Percentiles rank a stretch among this genome's conserved stretches.
Evolutionary conservation across 352 stramenopile genomes (phyloP).

Genomic region (Pythium dissotocum): DNA sequence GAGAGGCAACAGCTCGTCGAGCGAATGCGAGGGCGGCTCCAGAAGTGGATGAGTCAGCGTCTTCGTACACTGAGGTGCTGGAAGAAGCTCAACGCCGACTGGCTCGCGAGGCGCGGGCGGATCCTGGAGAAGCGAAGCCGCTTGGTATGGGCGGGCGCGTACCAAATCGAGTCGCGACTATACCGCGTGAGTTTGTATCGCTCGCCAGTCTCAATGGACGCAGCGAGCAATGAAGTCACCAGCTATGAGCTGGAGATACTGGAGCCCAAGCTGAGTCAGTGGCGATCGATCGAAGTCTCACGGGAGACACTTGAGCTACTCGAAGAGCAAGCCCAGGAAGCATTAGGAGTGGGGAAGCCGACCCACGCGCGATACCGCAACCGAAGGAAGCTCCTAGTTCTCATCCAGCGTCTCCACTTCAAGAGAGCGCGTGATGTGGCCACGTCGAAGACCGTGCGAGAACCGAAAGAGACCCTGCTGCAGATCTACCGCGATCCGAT

Average conservation of each 20-base stretch:
- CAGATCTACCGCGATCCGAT: slow-evolving; percentile 24
- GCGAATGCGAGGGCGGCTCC: slow-evolving; percentile 43
- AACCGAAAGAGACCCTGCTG: not conserved
- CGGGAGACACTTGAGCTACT: slow-evolving; percentile 12
- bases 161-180: slow-evolving; percentile 34
- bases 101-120: slow-evolving; percentile 40
- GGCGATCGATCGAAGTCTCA: slow-evolving; percentile 10
- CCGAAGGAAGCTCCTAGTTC: slow-evolving; percentile 14
- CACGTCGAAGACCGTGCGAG: not conserved
- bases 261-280: slow-evolving; percentile 17
- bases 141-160: slow-evolving; percentile 31
- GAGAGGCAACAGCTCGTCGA: slow-evolving; percentile 38
- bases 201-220: not conserved
- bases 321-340: not conserved
- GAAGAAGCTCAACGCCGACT: slow-evolving; percentile 49
- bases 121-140: slow-evolving; percentile 48
- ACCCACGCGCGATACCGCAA: not conserved
- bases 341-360: not conserved
- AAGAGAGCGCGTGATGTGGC: not conserved
- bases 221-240: not conserved
- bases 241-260: slow-evolving; percentile 32
- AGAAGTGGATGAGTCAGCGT: slow-evolving; percentile 50
- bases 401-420: slow-evolving; percentile 18
- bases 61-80: slow-evolving; percentile 46
- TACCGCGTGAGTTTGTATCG: slow-evolving; percentile 47